phyloP scores from a whole-genome alignment of 2,329 filamentous ascomycete genomes.

The Raffaelea deltoideospora region DNA sequence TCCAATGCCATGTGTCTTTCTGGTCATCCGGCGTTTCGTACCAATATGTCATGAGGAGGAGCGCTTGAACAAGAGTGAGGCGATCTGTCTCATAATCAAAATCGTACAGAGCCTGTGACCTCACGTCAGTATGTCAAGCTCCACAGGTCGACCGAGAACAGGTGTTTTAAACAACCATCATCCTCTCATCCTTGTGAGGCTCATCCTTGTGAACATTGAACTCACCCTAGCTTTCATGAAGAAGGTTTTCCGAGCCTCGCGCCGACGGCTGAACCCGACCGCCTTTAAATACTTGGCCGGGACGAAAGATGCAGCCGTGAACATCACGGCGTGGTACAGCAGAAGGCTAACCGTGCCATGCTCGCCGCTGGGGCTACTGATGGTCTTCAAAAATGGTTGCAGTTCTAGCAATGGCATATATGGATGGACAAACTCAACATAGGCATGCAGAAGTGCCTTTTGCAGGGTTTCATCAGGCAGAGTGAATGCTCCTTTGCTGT shows the following conservation, averaged over 20 bases:
- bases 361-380: constrained; percentile 52
- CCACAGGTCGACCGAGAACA: too few species aligned
- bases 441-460: constrained; percentile 67
- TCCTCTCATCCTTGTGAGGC: too few species aligned
- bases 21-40: constrained; percentile 95
- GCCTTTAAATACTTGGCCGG: constrained; percentile 62
- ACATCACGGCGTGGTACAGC: constrained; percentile 90
- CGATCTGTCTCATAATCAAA: constrained; percentile 91
- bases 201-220: constrained; percentile 5
- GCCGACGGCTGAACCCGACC: constrained; percentile 63
- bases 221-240: constrained; percentile 76
- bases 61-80: constrained; percentile 72
- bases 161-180: too few species aligned
- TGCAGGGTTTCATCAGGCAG: constrained; percentile 58
- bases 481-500: constrained; percentile 68
- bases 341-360: constrained; percentile 66
- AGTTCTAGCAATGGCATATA: constrained; percentile 82
- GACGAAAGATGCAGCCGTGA: constrained; percentile 77
- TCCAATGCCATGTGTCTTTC: constrained; percentile 98
- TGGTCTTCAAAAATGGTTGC: constrained; percentile 40
- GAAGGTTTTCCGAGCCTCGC: constrained; percentile 73
- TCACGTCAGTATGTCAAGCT: too few species aligned
- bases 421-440: constrained; percentile 80
- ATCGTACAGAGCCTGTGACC: constrained; percentile 62
- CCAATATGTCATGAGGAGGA: constrained; percentile 92